These are phyloP conservation scores for Rubroboletus satanas DNA, from an alignment of 768 basidiomycete species.

Conservation along the genomic window DNA sequence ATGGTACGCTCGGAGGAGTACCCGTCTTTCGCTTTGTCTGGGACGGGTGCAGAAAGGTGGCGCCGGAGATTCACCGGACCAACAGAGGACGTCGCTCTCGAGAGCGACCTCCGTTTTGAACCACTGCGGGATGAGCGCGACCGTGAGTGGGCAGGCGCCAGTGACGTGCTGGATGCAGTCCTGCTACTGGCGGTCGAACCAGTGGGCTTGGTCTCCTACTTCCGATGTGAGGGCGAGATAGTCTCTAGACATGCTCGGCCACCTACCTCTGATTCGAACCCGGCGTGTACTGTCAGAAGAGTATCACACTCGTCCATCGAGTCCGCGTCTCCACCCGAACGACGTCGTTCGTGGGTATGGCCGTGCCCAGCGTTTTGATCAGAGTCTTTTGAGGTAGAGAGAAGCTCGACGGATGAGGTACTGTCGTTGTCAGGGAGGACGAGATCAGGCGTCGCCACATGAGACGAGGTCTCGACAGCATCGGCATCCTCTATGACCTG, in stretches of 20 bases:
- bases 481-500: neutral
- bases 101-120: neutral
- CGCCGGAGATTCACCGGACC: neutral
- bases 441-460: slow-evolving; percentile 9
- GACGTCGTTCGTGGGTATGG: neutral
- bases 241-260: neutral
- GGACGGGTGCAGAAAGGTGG: neutral
- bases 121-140: neutral
- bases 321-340: slow-evolving; percentile 1
- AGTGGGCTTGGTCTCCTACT: neutral
- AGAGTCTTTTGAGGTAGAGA: neutral
- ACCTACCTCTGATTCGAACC: slow-evolving; percentile 12
- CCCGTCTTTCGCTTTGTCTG: neutral
- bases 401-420: neutral
- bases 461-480: neutral
- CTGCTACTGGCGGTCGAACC: slow-evolving; percentile 8
- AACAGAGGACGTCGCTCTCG: neutral
- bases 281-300: slow-evolving; percentile 1
- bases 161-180: slow-evolving; percentile 17
- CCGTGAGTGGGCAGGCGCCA: neutral
- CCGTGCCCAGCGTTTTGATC: neutral
- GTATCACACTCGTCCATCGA: slow-evolving; percentile 18
- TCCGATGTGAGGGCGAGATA: slow-evolving; percentile 1
- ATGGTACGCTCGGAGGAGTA: neutral
- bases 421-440: slow-evolving; percentile 12